Conservation (phyloP, 1,139 yeast species). For the Blastobotrys petasosporus region DNA sequence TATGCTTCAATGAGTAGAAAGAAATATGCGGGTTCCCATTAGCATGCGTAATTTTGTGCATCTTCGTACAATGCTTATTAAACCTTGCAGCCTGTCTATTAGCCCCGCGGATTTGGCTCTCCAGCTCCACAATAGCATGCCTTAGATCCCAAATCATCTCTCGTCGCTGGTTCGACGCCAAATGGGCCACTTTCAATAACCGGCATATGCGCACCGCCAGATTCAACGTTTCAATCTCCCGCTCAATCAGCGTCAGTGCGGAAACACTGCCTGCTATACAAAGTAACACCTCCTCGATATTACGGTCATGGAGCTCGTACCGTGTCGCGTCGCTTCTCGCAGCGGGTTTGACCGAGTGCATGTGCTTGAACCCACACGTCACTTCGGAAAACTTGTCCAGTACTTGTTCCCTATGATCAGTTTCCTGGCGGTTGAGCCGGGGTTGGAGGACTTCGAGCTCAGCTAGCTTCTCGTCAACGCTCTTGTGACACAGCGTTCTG, state of each 20-base stretch:
- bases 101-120: too few species aligned
- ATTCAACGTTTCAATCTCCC: slow-evolving; percentile 1
- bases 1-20: too few species aligned
- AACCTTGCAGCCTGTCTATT: too few species aligned
- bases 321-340: not conserved
- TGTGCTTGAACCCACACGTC: not conserved
- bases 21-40: too few species aligned
- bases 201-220: slow-evolving; percentile 3
- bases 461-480: not conserved
- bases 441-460: not conserved
- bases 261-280: not conserved
- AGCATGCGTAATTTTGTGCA: too few species aligned
- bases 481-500: too few species aligned
- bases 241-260: slow-evolving; percentile 1
- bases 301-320: not conserved
- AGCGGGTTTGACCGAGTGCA: not conserved
- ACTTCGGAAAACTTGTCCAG: not conserved
- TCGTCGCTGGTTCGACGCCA: slow-evolving; percentile 2
- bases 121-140: not conserved
- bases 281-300: slow-evolving; percentile 1
- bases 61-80: too few species aligned
- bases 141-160: slow-evolving; percentile 5
- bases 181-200: not conserved
- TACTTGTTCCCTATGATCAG: not conserved
- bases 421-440: not conserved